Conservation (phyloP, 305 asterid genomes). For the Withania somnifera region DNA sequence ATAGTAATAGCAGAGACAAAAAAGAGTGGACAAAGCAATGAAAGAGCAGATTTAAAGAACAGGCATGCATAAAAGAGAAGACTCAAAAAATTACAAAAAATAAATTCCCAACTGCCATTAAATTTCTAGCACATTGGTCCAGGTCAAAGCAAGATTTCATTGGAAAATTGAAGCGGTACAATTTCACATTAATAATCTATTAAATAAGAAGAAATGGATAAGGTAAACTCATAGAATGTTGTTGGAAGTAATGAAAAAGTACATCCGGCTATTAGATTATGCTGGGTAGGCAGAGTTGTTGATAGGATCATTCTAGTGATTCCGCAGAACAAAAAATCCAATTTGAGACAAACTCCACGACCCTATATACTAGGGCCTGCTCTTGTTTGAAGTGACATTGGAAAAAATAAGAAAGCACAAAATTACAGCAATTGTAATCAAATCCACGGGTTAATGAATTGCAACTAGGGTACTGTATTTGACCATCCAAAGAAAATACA, state of each 20-base stretch:
- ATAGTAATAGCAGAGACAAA: not conserved
- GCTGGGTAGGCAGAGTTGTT: not conserved
- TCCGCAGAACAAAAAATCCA: not conserved
- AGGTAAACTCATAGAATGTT: not conserved
- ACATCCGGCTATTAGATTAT: not conserved
- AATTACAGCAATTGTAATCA: not conserved
- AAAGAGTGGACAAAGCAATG: constrained; percentile 1
- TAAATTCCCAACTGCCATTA: not conserved
- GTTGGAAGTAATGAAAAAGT: not conserved
- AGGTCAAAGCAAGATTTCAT: not conserved
- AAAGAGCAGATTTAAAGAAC: not conserved
- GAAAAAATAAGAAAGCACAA: not conserved
- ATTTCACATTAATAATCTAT: not conserved
- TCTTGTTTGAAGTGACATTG: not conserved
- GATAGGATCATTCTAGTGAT: not conserved
- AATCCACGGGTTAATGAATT: not conserved
- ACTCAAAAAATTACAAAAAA: not conserved
- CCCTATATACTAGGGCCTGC: not conserved
- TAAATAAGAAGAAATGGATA: not conserved
- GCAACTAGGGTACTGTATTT: not conserved
- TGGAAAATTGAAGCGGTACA: not conserved
- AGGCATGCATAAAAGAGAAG: not conserved
- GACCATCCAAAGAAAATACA: not conserved
- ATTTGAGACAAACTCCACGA: not conserved
- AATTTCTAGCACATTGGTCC: not conserved